Evolutionary conservation across 257 asterid species (phyloP), one percentile per base, ranked within the genome.

Genomic region (Scutellaria minor): DNA sequence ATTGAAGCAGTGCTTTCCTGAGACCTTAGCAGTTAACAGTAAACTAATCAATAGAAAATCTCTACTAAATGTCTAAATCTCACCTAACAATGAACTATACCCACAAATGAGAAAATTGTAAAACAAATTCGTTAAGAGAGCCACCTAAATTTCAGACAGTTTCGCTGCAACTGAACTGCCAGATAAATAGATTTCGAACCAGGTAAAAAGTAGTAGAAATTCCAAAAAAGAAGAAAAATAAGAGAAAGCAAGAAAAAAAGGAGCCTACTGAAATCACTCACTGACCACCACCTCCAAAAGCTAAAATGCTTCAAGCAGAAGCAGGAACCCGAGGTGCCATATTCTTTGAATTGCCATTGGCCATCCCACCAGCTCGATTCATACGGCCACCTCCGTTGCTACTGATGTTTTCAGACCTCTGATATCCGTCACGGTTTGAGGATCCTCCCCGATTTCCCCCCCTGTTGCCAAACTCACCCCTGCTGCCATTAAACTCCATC

Each of bases 371-470:
- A 66, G 76, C 72, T 51, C 91, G 86, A 60, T 73, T 85, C 77
- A 68, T 44, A 31, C 86, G 90, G 48, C 85, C 87, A 18, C 84
- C 84, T 15, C 85, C 84, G 40, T 79, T 85, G 75, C 79, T 71
- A 15, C 50, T 78, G 53, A 64, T 6, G 71, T 70, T 79, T 3
- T 79, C 90, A 24, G 81, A 27, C 79, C 88, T 84, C 60, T 84
- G 92, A 75, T 84, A 86, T 10, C 92, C 97, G 56, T 93, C 96
- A 7, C 96, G 94, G 70, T 81, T 84, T 50, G 87, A 72, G 9
- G 88, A 80, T 60, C 89, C 91, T 55, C 96, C 96, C 9, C 89
- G 85, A 63, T 77, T 81, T 37, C 91, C 89, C 72, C 88, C 89
- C 76, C 96, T 80, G 84, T 81, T 82, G 57, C 68, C 79, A 71